Base-by-base conservation (phyloP, 2,329 filamentous ascomycete genomes). In the Curvularia lunata region DNA sequence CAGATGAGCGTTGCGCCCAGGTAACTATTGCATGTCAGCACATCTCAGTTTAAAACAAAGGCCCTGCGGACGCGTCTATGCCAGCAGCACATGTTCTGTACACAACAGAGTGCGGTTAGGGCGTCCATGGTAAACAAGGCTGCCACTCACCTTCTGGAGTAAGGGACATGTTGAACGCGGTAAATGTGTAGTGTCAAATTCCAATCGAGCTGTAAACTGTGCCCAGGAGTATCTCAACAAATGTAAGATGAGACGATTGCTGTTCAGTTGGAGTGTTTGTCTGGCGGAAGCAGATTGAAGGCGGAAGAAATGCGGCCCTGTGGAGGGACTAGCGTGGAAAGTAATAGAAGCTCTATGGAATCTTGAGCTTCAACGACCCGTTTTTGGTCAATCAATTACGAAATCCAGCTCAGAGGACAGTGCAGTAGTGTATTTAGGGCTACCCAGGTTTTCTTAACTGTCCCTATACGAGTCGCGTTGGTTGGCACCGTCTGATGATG, bases 1-100 rank as follows among this genome's bases (percentile, higher is more conserved):
- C 83, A 75, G 89, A 95, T 46, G 94, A 98, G 84, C 95, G 93
- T 84, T 99, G 95, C 67, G 95, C 94, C 95, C 95, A 99, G 80
- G 92, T 90, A 71, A 99, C 95, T 98, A 73, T 58, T 19, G 28
- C 18, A 46, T 59, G 62, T 75, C 63, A 76, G 71, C 40, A 48
- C 48, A 1, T 34, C 32, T 42, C 13, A 12, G 34, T 21, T 43
- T 7, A 7, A n/a, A 23, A 28, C 37, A 21, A 43, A 58, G 38
- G 48, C 58, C 55, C 49, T 54, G 48, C 25, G 16, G 38, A 45
- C 54, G 61, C 51, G 56, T n/a, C 18, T 19, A 18, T 28, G 19
- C 12, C 41, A 16, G 47, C 42, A 40, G 46, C 46, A 12, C 43
- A 21, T 21, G 19, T 18, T n/a, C 3, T 16, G 7, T 40, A 19